Conservation (phyloP, 805 yeast species). For the Saccharomycopsis fodiens region DNA sequence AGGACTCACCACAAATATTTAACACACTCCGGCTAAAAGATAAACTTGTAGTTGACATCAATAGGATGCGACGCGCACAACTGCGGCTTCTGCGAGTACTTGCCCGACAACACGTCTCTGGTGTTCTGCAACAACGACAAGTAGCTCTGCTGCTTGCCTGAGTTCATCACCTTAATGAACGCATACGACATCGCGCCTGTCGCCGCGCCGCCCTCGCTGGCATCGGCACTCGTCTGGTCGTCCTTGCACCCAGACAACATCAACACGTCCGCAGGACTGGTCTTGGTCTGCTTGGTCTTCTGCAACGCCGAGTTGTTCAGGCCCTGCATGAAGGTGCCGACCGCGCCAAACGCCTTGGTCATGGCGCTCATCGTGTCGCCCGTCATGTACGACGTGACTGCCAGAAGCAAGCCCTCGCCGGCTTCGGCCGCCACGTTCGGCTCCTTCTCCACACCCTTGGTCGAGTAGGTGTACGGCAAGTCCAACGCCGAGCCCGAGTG, state of each 20-base stretch:
- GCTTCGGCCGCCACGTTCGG: slow-evolving; percentile 63
- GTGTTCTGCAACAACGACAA: slow-evolving; percentile 53
- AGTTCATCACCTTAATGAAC: slow-evolving; percentile 49
- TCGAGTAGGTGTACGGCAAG: slow-evolving; percentile 72
- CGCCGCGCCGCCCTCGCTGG: slow-evolving; percentile 51
- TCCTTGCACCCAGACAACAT: slow-evolving; percentile 67
- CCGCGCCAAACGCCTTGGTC: slow-evolving; percentile 20
- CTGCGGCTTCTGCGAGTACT: slow-evolving; percentile 69
- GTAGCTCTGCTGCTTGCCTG: slow-evolving; percentile 50
- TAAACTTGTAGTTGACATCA: slow-evolving; percentile 40
- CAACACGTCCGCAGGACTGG: slow-evolving; percentile 61
- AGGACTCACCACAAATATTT: too few species aligned
- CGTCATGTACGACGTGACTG: slow-evolving; percentile 44
- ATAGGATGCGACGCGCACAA: slow-evolving; percentile 61
- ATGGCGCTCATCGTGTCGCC: slow-evolving; percentile 36
- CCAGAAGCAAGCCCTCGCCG: slow-evolving; percentile 48
- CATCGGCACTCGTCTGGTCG: slow-evolving; percentile 54
- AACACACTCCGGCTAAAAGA: slow-evolving; percentile 25
- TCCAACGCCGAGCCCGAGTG: slow-evolving; percentile 82
- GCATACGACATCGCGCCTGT: slow-evolving; percentile 76
- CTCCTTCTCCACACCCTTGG: slow-evolving; percentile 69
- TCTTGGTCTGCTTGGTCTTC: slow-evolving; percentile 38
- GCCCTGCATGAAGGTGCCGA: slow-evolving; percentile 16
- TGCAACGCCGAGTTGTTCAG: slow-evolving; percentile 22
- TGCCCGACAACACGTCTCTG: slow-evolving; percentile 47